These are phyloP conservation scores for Paracoccidioides brasiliensis DNA, from an alignment of 2,329 filamentous ascomycete species.

Conservation along the genomic window DNA sequence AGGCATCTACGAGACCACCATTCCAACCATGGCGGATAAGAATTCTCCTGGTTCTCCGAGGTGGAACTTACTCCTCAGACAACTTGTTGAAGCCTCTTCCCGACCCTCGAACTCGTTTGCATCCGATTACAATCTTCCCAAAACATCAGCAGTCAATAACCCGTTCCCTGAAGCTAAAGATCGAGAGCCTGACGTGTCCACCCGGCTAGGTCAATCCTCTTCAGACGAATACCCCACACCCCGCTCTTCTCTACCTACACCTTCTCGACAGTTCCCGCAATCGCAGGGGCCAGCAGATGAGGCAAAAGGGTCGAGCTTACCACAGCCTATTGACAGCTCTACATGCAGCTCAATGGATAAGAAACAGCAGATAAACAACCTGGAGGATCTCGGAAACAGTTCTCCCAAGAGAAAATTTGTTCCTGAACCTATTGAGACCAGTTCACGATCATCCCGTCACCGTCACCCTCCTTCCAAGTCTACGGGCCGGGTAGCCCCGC, in stretches of 20 bases:
- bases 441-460: slow-evolving; percentile 10
- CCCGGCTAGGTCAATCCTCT: neutral
- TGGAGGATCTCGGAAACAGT: neutral
- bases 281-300: neutral
- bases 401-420: slow-evolving; percentile 14
- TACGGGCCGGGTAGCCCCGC: slow-evolving; percentile 50
- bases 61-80: slow-evolving; percentile 18
- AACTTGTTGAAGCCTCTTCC: slow-evolving; percentile 24
- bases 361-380: slow-evolving; percentile 6
- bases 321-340: slow-evolving; percentile 33
- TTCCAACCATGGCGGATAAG: neutral
- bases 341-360: slow-evolving; percentile 28
- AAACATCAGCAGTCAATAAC: neutral
- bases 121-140: neutral
- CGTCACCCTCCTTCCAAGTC: slow-evolving; percentile 17
- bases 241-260: neutral
- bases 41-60: slow-evolving; percentile 1
- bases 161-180: neutral
- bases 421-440: slow-evolving; percentile 19
- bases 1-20: neutral
- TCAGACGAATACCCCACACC: neutral
- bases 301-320: slow-evolving; percentile 20
- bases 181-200: neutral
- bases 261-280: neutral
- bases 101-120: slow-evolving; percentile 12